Evolutionary conservation across 1,139 yeast species (phyloP), one percentile per base, ranked within the genome.

Genomic region (Suhomyces ambrosiae): DNA sequence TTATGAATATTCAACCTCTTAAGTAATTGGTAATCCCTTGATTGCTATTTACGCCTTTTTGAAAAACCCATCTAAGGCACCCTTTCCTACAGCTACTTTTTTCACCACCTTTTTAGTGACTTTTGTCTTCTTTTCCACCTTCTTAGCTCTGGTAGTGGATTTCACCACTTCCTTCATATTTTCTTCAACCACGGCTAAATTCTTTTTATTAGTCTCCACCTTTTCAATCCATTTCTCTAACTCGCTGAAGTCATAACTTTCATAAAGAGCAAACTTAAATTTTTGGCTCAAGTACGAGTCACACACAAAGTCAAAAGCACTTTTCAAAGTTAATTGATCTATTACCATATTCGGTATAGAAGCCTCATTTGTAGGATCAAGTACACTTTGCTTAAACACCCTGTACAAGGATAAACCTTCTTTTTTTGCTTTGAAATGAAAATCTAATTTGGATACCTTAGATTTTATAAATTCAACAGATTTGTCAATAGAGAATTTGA

Each of bases 1-100:
- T n/a, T n/a, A n/a, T n/a, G n/a, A n/a, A n/a, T n/a, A n/a, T n/a
- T n/a, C n/a, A n/a, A n/a, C n/a, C n/a, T n/a, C n/a, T n/a, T n/a
- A n/a, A n/a, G n/a, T n/a, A n/a, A n/a, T n/a, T n/a, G n/a, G n/a
- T n/a, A n/a, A n/a, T n/a, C n/a, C n/a, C n/a, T n/a, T n/a, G n/a
- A n/a, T n/a, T n/a, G n/a, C n/a, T n/a, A n/a, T n/a, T n/a, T n/a
- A n/a, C n/a, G 21, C 62, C 39, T 50, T 62, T 47, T 70, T 75
- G 60, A 81, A 80, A 48, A 81, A 80, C 33, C 78, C 74, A 52
- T 81, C 87, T 23, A 81, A 62, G 1, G 85, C 84, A 2, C 87
- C 87, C 48, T 68, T 74, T 0, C 79, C 80, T 9, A 65, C 68
- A 1, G 77, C 76, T 0, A 75, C 76, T 44, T 71, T 76, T 38